Evolutionary conservation across 2,329 filamentous ascomycete genomes (phyloP).

Genomic region (Microcera coccophila): DNA sequence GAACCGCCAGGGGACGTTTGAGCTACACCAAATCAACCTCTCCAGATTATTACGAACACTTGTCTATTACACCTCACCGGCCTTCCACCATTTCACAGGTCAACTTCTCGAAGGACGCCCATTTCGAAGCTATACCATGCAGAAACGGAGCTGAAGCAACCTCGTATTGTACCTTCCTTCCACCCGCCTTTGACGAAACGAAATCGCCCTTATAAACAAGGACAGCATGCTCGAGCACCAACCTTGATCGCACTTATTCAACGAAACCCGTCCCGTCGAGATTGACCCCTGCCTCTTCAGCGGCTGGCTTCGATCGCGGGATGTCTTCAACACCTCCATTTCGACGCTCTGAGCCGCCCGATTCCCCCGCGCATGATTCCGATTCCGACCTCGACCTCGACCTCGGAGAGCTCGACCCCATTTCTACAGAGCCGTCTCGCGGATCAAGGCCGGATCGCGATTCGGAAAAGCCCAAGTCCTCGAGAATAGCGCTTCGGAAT

Average conservation of each 20-base stretch:
- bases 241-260: slow-evolving; percentile 8
- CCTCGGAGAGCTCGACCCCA: slow-evolving; percentile 73
- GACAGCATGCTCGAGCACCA: neutral
- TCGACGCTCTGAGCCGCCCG: slow-evolving; percentile 57
- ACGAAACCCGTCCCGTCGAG: neutral
- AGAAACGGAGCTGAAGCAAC: too few species aligned
- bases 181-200: too few species aligned
- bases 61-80: too few species aligned
- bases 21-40: too few species aligned
- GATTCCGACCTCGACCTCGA: slow-evolving; percentile 75
- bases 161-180: too few species aligned
- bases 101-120: too few species aligned
- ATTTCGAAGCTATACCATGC: too few species aligned
- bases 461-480: slow-evolving; percentile 44
- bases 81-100: too few species aligned
- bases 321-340: slow-evolving; percentile 55
- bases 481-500: slow-evolving; percentile 67
- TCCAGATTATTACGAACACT: too few species aligned
- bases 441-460: slow-evolving; percentile 28
- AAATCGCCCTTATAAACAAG: neutral
- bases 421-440: slow-evolving; percentile 36
- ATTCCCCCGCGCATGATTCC: slow-evolving; percentile 63
- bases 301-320: slow-evolving; percentile 35
- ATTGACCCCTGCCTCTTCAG: slow-evolving; percentile 4
- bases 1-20: too few species aligned